Evolutionary conservation across 75 land plant species (phyloP), one percentile per base, ranked within the genome.

Genomic region (Larix kaempferi): DNA sequence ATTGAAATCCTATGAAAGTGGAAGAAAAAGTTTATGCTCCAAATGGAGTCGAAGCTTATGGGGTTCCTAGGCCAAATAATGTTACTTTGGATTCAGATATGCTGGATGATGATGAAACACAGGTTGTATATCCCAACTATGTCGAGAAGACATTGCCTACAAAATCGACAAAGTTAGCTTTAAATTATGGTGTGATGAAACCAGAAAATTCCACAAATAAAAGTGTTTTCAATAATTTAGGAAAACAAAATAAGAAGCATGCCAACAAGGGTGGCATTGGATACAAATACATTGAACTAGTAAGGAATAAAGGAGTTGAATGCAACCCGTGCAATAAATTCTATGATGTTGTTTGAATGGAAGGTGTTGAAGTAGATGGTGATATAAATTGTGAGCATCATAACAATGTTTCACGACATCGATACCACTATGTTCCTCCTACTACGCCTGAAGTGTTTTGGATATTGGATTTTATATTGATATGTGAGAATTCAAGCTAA

Each of bases 391-490:
- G 99, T 84, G 91, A 96, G 78, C 94, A 90, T 86, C 94, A 90
- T 86, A 86, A 90, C 22, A 91, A 87, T 29, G 94, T 91, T 69
- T 96, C 99, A 33, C 88, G 99, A 59, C 99, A 96, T 85, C 78
- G 99, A 49, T 94, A 92, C 78, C 89, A 84, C 57, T 88, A 89
- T 81, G 80, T 77, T 64, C 99, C 99, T 87, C 99, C 99, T 71
- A 61, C 80, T 80, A 96, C 99, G 27, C 99, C 99, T 74, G 97
- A 92, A 81, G 98, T 93, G 27, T 96, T 94, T 80, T 96, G 99
- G 99, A 96, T 82, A 92, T 96, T 76, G 99, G 99, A 62, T 96
- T 96, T 87, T 97, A 96, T 61, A 90, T 97, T 69, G 99, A 96
- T 44, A 56, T 80, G 13, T 83, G 78, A 83, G 61, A 6, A 6